These are phyloP conservation scores for Sporothrix schenckii DNA, from an alignment of 2,329 filamentous ascomycete species.

Conservation along the genomic window DNA sequence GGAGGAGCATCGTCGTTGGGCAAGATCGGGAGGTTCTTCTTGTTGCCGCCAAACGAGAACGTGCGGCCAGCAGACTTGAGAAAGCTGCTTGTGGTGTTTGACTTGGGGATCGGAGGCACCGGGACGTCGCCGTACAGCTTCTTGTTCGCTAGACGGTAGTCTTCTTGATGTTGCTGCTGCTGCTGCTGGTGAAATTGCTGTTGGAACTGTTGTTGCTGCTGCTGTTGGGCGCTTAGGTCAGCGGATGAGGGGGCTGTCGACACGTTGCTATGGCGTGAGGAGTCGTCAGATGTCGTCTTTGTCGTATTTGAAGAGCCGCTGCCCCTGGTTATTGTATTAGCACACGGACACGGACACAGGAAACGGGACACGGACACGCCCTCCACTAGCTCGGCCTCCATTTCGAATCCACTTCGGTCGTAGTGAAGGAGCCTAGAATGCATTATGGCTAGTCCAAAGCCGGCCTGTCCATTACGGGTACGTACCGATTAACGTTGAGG, in stretches of 20 bases:
- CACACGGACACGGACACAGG: background rate
- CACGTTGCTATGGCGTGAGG: constrained; percentile 63
- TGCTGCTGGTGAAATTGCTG: constrained; percentile 26
- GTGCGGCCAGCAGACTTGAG: constrained; percentile 61
- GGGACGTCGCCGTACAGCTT: constrained; percentile 48
- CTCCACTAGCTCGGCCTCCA: background rate
- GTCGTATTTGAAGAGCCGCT: constrained; percentile 65
- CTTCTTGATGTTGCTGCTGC: constrained; percentile 40
- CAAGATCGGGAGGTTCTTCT: constrained; percentile 51
- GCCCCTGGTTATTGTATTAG: constrained; percentile 47
- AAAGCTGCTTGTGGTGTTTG: constrained; percentile 53
- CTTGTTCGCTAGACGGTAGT: constrained; percentile 46
- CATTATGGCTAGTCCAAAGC: background rate
- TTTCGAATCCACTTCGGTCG: constrained; percentile 27
- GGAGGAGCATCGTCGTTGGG: constrained; percentile 45
- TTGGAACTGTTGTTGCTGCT: constrained; percentile 27
- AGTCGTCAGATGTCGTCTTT: constrained; percentile 63
- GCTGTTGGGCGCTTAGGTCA: constrained; percentile 45
- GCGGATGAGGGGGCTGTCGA: constrained; percentile 65
- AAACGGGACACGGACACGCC: too few species aligned
- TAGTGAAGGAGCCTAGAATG: background rate
- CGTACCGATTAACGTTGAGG: constrained; percentile 59
- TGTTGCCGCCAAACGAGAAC: constrained; percentile 62
- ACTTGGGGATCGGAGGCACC: constrained; percentile 51
- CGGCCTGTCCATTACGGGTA: background rate